Evolutionary conservation across 2,329 filamentous ascomycete species (phyloP).

Genomic region (Verticillium klebahnii): DNA sequence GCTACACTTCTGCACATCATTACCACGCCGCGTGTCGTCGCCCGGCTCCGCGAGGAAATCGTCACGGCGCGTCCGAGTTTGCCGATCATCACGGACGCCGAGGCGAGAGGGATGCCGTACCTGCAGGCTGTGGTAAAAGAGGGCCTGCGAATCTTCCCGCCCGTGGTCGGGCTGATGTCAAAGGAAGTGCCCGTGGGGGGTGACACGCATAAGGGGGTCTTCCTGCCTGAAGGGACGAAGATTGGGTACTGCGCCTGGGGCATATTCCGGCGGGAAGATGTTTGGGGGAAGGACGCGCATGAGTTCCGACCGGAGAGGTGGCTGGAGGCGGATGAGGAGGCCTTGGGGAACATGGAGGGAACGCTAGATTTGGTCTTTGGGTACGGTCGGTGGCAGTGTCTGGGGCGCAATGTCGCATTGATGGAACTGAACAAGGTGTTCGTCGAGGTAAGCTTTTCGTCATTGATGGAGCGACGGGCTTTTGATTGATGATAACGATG

Average conservation of each 20-base stretch:
- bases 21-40: constrained; percentile 40
- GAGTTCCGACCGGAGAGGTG: constrained; percentile 12
- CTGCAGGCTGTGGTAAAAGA: constrained; percentile 48
- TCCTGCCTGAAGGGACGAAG: constrained; percentile 26
- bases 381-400: constrained; percentile 31
- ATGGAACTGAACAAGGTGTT: constrained; percentile 28
- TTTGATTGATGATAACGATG: background rate
- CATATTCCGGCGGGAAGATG: constrained; percentile 17
- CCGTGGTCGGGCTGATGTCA: constrained; percentile 29
- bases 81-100: constrained; percentile 22
- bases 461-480: constrained; percentile 9
- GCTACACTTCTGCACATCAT: constrained; percentile 49
- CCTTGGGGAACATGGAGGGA: constrained; percentile 26
- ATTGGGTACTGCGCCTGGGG: constrained; percentile 29
- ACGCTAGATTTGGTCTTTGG: constrained; percentile 33
- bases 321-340: constrained; percentile 19
- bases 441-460: constrained; percentile 16
- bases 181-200: constrained; percentile 32
- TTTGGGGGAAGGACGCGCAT: constrained; percentile 9
- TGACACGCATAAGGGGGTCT: constrained; percentile 26
- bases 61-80: constrained; percentile 15
- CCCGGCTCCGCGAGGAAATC: constrained; percentile 41
- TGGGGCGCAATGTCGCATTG: constrained; percentile 31
- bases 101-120: constrained; percentile 35
- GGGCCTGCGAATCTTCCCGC: constrained; percentile 33